A percentile compares a stretch with the other conserved stretches of the same genome.
phyloP scores from a whole-genome alignment of 768 basidiomycete species.

The Suillus occidentalis region DNA sequence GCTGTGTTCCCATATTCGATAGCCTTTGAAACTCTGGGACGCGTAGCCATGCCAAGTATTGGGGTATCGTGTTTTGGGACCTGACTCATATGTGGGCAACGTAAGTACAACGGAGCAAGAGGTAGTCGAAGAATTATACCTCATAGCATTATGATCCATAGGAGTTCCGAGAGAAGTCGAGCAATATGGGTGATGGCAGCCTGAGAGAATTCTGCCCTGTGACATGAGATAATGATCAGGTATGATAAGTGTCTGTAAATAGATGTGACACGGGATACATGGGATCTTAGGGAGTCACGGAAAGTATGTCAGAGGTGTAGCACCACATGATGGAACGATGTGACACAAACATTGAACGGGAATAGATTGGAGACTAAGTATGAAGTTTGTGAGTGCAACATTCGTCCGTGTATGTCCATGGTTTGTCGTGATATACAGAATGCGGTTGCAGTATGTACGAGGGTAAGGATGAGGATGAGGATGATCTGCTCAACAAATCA shows the following conservation, averaged over 20 bases:
- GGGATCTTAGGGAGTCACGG: not conserved
- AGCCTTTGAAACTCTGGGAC: constrained; percentile 44
- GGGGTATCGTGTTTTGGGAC: constrained; percentile 37
- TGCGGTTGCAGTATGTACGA: constrained; percentile 14
- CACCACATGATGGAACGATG: constrained; percentile 6
- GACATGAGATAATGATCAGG: not conserved
- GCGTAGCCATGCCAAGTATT: constrained; percentile 45
- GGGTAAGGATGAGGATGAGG: constrained; percentile 8
- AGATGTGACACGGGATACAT: constrained; percentile 1
- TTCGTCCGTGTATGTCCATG: constrained; percentile 19
- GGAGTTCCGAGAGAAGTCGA: not conserved
- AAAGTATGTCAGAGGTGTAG: not conserved
- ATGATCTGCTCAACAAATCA: constrained; percentile 20
- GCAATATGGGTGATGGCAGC: constrained; percentile 7
- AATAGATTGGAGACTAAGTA: constrained; percentile 14
- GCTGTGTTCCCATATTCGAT: constrained; percentile 55
- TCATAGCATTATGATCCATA: constrained; percentile 14
- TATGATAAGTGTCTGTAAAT: constrained; percentile 9
- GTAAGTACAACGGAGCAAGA: constrained; percentile 8
- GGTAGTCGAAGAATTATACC: constrained; percentile 1
- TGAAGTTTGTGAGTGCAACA: not conserved
- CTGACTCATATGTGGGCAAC: constrained; percentile 18
- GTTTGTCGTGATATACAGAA: constrained; percentile 18
- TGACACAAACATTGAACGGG: constrained; percentile 4
- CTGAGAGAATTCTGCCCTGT: constrained; percentile 10